Base-by-base conservation (phyloP, 140 eudicot species). In the Erigeron philadelphicus region DNA sequence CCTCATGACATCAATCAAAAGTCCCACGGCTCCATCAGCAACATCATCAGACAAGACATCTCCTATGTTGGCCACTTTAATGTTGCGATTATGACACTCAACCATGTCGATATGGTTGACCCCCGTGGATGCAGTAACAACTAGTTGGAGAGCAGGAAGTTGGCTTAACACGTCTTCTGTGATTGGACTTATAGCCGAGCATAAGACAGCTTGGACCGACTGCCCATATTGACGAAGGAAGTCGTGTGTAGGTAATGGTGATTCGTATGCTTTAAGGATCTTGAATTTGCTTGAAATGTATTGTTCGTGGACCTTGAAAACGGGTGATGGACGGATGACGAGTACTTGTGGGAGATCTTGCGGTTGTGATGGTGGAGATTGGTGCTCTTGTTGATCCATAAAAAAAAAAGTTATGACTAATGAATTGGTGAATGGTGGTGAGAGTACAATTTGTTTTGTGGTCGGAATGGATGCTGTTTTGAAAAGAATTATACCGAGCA, bases 21-120 rank as follows among this genome's bases (percentile, higher is more conserved):
- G 38, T 31, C 38, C 38, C 4, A 31, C 38, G 3, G 38, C 38
- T 5, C 38, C 38, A 31, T 31, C 38, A 31, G 38, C 38, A 31
- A 31, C 38, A 31, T 31, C 38, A 31, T 31, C 38, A 31, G 38
- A 31, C 2, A 31, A 21, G 63, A 47, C 21, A 67, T 75, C 79
- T 5, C 68, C 68, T 1, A 58, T 15, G 40, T 75, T 75, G 6
- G 79, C 59, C 9, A 75, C 79, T 62, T 17, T 57, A 58, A 67
- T 67, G 40, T 68, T 73, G 0, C 74, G 74, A 3, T 60, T 66
- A 38, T 49, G 74, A 47, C 74, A 75, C 79, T 75, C 79, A 0
- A 42, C 74, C 79, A 67, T 17, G 8, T 75, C 79, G 7, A 75
- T 67, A 13, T 75, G 79, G 55, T 75, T 67, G 13, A 75, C 74